These are phyloP conservation scores for Pyrenopolyporus hunteri DNA, from an alignment of 495 filamentous ascomycete genomes.

Conservation along the genomic window DNA sequence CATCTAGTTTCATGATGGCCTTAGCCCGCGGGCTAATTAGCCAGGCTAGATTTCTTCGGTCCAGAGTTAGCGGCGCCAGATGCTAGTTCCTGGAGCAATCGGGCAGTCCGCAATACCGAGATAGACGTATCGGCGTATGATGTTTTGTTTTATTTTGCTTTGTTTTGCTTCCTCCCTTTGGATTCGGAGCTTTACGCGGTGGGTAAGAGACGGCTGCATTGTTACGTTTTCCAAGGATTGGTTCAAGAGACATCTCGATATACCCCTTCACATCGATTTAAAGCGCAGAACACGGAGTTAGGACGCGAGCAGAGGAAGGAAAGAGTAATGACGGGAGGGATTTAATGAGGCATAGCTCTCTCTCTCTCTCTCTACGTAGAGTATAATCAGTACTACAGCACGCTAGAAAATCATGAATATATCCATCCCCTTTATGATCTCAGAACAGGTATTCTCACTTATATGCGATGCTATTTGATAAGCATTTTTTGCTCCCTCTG, in stretches of 20 bases:
- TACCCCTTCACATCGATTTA: constrained; percentile 21
- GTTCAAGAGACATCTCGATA: constrained; percentile 30
- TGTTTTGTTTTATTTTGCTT: no score
- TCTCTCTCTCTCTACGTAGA: not conserved
- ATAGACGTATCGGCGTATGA: no score
- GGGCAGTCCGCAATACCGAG: no score
- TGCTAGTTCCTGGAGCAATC: no score
- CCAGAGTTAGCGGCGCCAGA: not conserved
- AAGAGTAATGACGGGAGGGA: not conserved
- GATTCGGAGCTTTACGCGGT: not conserved
- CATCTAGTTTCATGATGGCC: not conserved
- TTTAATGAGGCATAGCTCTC: constrained; percentile 12
- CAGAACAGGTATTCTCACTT: no score
- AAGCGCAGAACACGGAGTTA: constrained; percentile 19
- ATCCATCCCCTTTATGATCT: not conserved
- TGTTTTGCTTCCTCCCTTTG: not conserved
- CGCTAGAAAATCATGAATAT: constrained; percentile 11
- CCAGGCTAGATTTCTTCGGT: constrained; percentile 2
- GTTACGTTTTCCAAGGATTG: constrained; percentile 19
- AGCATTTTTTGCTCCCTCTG: no score
- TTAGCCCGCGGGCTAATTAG: not conserved
- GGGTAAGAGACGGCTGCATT: not conserved
- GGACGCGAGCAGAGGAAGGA: not conserved
- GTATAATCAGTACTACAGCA: constrained; percentile 1
- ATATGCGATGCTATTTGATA: no score